Conservation (phyloP, 176 grass and related monocot species). For the Cymbopogon citratus region DNA sequence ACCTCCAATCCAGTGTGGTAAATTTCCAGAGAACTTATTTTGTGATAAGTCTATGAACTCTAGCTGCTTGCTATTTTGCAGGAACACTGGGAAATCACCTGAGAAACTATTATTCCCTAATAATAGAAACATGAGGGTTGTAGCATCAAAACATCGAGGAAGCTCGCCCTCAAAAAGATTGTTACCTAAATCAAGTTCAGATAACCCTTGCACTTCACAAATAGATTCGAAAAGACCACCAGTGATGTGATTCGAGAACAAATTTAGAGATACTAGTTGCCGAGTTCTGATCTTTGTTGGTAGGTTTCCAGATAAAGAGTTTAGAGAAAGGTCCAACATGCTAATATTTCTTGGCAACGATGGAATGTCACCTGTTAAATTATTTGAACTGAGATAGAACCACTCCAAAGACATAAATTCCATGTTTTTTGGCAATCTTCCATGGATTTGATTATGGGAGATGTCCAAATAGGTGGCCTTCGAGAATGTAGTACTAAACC, state of each 20-base stretch:
- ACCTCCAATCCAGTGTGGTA: background rate
- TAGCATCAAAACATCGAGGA: background rate
- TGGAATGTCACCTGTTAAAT: background rate
- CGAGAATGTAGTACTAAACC: constrained; percentile 2
- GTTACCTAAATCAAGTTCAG: background rate
- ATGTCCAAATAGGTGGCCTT: background rate
- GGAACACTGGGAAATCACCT: background rate
- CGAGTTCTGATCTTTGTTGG: background rate
- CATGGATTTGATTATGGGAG: background rate
- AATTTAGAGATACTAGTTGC: background rate
- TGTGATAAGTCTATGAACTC: background rate
- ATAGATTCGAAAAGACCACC: background rate
- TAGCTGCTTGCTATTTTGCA: background rate
- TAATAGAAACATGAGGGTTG: background rate
- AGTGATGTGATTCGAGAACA: background rate
- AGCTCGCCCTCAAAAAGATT: background rate
- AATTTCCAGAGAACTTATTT: background rate
- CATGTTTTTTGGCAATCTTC: background rate
- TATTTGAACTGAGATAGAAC: background rate
- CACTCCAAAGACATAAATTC: background rate
- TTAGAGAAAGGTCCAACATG: background rate
- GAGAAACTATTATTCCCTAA: background rate
- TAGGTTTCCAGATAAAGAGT: background rate
- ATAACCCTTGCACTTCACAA: background rate
- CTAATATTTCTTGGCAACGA: background rate